Base-by-base conservation (phyloP, 192 early-diverging fungal species). In the Neocallimastix lanati region DNA sequence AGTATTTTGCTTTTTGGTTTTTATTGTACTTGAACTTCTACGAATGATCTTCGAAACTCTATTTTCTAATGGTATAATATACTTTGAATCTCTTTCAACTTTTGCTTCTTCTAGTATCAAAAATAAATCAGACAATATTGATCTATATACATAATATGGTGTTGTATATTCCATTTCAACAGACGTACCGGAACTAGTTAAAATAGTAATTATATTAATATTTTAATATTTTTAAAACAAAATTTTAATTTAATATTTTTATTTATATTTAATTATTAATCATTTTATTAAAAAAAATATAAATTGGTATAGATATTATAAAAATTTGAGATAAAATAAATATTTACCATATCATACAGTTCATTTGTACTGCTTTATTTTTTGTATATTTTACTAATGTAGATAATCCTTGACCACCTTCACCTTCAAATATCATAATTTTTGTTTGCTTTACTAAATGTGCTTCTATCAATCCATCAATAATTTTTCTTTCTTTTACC, bases 381-480 rank as follows among this genome's bases (percentile, higher is more conserved):
- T 86, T 76, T 11, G 84, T 76, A 35, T 80, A 89, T 28, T 85
- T 79, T 29, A 86, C 82, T 28, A 88, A 77, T 30, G 86, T 88
- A 4, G 87, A 82, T 38, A 88, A 36, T 12, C 87, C 87, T 76
- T 84, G 82, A 1, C 87, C 87, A 15, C 87, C 86, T 78, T 88
- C 87, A 14, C 84, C 87, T 50, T 88, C 80, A 28, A 88, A 58
- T n/a, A 88, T 76, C 16, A 88, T 29, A 11, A 86, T 33, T 13
- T 77, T 79, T 2, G 78, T 58, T 27, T 37, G 35, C 16, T 83
- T 83, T 14, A 79, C 83, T 18, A 33, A 50, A 76, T 79, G 76
- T 14, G 50, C 28, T 30, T 80, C 67, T 16, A 88, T 58, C 9
- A 76, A 79, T 11, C 83, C 38, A 28, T 38, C 35, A 29, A 88